Evolutionary conservation across 2,329 filamentous ascomycete species (phyloP), one percentile per base, ranked within the genome.

Genomic region (Eurotiales sp.): DNA sequence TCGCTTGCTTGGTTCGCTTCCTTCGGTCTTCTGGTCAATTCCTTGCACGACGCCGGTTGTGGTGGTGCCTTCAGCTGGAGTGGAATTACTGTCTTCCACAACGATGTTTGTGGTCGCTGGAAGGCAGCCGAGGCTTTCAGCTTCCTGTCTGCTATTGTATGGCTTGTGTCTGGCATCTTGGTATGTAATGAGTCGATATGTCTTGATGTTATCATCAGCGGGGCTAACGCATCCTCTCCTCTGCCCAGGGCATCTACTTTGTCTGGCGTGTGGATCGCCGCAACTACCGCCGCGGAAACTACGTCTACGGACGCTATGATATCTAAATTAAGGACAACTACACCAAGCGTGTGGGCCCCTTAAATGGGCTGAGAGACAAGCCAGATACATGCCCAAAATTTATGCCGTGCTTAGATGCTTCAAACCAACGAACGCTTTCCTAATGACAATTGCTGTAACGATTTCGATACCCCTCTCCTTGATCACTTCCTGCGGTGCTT

Each of bases 71-170:
- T 84, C 64, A 60, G 80, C 64, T 88, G 85, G 84, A 64, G 65
- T 54, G 75, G 77, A 46, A 73, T 88, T 53, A 64, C 63, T 15
- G n/a, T n/a, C n/a, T n/a, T n/a, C n/a, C 53, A 64, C 42, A 71
- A 74, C 56, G 70, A 77, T 41, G 65, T 67, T n/a, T 92, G 87
- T 68, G 77, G 80, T 52, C 79, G 82, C 59, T 87, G 82, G 79
- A 88, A 86, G 71, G 81, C 87, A 36, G 76, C 81, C 55, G 79
- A 88, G 59, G 86, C 86, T 4, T 90, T 90, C 62, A 73, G 77
- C 44, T 90, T 90, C 71, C 69, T 90, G 50, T 85, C 83, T 2
- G 85, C 85, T 50, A 77, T 87, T 58, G 75, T 84, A 62, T 90
- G 86, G 86, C 77, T 90, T 36, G 79, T 75, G 11, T 86, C 83